Conservation (phyloP, 495 filamentous ascomycete species). For the Penicillium diatomitis region DNA sequence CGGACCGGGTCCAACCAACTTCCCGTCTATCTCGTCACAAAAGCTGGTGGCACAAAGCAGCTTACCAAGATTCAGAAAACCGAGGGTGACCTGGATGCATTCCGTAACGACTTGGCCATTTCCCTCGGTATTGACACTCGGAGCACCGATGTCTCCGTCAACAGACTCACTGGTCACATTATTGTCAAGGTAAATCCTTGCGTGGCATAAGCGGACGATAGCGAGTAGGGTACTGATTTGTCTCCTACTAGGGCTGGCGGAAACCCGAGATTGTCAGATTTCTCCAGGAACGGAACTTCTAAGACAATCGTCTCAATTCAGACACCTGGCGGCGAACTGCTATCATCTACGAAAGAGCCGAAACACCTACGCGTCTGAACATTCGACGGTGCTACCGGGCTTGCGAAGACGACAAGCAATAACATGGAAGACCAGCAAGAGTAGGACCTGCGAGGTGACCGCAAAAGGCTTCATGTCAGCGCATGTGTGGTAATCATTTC, state of each 20-base stretch:
- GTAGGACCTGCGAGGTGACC: no score
- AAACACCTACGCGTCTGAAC: no score
- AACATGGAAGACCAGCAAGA: no score
- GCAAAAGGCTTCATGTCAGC: no score
- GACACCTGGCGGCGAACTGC: neutral
- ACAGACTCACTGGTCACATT: conserved; percentile 53
- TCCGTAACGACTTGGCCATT: conserved; percentile 43
- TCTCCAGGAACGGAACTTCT: conserved; percentile 40
- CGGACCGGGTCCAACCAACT: conserved; percentile 64
- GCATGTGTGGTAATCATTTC: no score
- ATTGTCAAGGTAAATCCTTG: conserved; percentile 48
- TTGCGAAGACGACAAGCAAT: no score
- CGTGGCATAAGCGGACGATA: neutral
- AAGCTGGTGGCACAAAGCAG: conserved; percentile 68
- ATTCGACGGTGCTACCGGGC: no score
- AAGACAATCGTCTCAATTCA: conserved; percentile 5
- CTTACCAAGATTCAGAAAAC: conserved; percentile 70
- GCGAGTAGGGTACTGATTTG: neutral
- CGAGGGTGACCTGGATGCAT: conserved; percentile 54
- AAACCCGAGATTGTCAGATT: conserved; percentile 41
- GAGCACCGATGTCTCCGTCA: conserved; percentile 42
- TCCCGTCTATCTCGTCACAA: conserved; percentile 67
- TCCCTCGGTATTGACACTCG: conserved; percentile 35
- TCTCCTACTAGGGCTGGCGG: conserved; percentile 36
- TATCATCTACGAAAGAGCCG: no score